Conservation (phyloP, 768 basidiomycete genomes). For the Amanita polypyramis region DNA sequence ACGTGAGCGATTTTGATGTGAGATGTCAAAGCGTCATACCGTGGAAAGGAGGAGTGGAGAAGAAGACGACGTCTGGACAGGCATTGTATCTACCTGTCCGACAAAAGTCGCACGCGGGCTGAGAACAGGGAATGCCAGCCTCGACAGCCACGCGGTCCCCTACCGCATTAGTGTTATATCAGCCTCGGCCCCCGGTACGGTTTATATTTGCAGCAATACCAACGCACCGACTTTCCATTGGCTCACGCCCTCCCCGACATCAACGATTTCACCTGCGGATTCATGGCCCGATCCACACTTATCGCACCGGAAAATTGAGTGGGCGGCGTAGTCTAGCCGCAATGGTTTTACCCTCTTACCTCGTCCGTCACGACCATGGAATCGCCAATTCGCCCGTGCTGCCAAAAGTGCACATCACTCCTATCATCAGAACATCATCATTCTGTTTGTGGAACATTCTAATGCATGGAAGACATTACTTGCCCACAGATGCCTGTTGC, state of each 20-base stretch:
- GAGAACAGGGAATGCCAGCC: constrained; percentile 58
- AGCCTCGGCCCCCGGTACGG: background rate
- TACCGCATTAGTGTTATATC: constrained; percentile 10
- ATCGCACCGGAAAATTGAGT: background rate
- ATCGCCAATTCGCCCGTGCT: constrained; percentile 57
- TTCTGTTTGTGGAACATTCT: background rate
- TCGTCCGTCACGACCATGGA: constrained; percentile 65
- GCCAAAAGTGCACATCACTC: constrained; percentile 69
- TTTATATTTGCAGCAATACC: background rate
- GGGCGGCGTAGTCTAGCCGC: background rate
- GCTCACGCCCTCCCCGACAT: constrained; percentile 55
- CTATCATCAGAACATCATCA: constrained; percentile 24
- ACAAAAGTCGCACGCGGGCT: constrained; percentile 50
- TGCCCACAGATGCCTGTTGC: constrained; percentile 66
- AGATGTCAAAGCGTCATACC: constrained; percentile 22
- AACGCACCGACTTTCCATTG: constrained; percentile 48
- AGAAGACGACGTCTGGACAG: constrained; percentile 51
- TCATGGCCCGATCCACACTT: constrained; percentile 65
- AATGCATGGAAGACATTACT: constrained; percentile 12
- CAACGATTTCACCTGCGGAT: constrained; percentile 56
- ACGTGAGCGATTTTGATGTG: background rate
- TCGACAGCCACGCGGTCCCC: constrained; percentile 64
- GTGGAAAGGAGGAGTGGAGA: constrained; percentile 62
- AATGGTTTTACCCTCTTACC: constrained; percentile 20
- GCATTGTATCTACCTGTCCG: constrained; percentile 57